Conservation (phyloP, 139 green algal species). For the Medakamo hakoo region DNA sequence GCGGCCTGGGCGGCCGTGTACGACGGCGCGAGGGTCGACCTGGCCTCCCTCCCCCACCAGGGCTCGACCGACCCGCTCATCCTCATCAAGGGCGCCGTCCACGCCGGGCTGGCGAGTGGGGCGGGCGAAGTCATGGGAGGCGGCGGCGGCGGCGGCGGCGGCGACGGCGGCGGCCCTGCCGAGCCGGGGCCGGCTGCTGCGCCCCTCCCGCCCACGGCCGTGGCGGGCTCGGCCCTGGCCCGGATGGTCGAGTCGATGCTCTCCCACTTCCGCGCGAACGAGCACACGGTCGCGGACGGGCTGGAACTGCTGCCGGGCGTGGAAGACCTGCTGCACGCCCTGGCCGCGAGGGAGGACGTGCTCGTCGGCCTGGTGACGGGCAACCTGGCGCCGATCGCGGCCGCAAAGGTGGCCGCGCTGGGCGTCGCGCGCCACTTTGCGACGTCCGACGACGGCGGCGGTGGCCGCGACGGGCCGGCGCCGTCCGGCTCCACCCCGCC, state of each 20-base stretch:
- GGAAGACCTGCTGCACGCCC: slow-evolving; percentile 20
- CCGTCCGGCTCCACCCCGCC: no score
- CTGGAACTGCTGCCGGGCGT: slow-evolving; percentile 47
- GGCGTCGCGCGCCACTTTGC: slow-evolving; percentile 61
- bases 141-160: no score
- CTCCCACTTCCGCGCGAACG: slow-evolving; percentile 18
- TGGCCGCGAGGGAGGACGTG: slow-evolving; percentile 13
- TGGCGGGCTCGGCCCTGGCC: no score
- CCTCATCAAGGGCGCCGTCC: no score
- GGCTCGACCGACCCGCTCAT: slow-evolving; percentile 45
- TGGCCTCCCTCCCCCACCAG: slow-evolving; percentile 51
- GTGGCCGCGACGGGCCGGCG: no score
- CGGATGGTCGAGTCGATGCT: no score
- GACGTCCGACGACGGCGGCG: slow-evolving; percentile 53
- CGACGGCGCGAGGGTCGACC: slow-evolving; percentile 26
- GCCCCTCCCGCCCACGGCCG: no score
- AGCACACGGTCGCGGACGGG: slow-evolving; percentile 18
- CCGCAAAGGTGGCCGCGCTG: slow-evolving; percentile 62
- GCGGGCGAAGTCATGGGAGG: no score
- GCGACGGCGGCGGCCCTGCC: no score
- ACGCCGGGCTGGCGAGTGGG: no score
- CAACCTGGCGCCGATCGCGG: slow-evolving; percentile 84
- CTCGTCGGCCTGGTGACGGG: slow-evolving; percentile 68
- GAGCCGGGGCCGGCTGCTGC: no score
- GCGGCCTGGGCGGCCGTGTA: slow-evolving; percentile 31